Evolutionary conservation across 768 basidiomycete species (phyloP).

Genomic region (Lactarius psammicola): DNA sequence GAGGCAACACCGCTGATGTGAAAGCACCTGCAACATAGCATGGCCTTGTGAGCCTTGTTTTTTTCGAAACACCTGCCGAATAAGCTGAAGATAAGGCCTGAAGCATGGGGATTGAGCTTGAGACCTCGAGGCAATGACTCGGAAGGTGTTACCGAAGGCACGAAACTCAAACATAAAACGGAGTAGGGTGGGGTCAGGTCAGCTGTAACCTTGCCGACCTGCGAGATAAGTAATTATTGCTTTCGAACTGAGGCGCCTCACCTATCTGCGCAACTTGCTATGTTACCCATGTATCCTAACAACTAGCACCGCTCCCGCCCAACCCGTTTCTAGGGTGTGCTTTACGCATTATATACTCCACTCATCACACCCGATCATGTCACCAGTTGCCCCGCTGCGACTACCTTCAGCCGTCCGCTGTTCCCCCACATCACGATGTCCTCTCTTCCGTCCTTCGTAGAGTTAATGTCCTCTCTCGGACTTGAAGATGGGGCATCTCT

Average conservation of each 20-base stretch:
- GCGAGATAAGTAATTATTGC: slow-evolving; percentile 19
- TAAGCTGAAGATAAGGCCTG: neutral
- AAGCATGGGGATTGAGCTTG: neutral
- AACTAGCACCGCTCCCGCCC: slow-evolving; percentile 25
- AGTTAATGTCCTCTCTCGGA: slow-evolving; percentile 83
- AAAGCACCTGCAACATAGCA: neutral
- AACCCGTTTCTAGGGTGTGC: slow-evolving; percentile 27
- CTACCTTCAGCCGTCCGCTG: slow-evolving; percentile 29
- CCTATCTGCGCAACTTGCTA: slow-evolving; percentile 26
- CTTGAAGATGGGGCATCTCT: slow-evolving; percentile 49
- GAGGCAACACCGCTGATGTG: neutral
- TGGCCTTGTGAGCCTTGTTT: neutral
- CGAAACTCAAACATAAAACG: slow-evolving; percentile 1
- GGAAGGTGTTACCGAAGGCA: neutral
- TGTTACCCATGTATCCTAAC: slow-evolving; percentile 28
- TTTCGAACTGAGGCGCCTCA: slow-evolving; percentile 26
- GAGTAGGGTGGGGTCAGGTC: slow-evolving; percentile 6
- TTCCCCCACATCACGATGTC: slow-evolving; percentile 46
- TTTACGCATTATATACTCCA: slow-evolving; percentile 26
- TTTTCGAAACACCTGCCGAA: neutral
- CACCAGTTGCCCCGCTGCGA: slow-evolving; percentile 26
- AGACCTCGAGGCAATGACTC: neutral
- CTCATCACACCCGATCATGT: slow-evolving; percentile 5
- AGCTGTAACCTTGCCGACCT: slow-evolving; percentile 31
- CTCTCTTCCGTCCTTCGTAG: slow-evolving; percentile 80